Evolutionary conservation across 345 rosid species (phyloP).

Genomic region (Citrus unshiu): DNA sequence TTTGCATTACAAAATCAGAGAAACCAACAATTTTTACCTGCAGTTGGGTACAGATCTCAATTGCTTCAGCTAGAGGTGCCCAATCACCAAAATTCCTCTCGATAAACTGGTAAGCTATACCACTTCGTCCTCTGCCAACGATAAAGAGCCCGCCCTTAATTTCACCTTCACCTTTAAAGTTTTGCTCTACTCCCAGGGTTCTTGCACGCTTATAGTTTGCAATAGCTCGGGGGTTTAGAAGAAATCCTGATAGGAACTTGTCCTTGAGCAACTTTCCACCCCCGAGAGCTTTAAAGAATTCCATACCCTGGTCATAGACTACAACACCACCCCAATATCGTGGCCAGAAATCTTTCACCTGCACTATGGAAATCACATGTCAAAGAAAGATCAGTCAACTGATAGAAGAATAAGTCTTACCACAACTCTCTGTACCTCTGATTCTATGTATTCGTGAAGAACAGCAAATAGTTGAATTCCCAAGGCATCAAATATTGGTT

Average conservation of each 20-base stretch:
- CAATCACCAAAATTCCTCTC: slow-evolving; percentile 74
- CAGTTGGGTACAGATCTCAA: slow-evolving; percentile 45
- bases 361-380: slow-evolving; percentile 5
- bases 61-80: slow-evolving; percentile 58
- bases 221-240: slow-evolving; percentile 60
- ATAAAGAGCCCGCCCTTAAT: slow-evolving; percentile 63
- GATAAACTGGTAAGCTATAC: slow-evolving; percentile 59
- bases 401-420: not conserved
- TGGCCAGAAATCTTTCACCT: slow-evolving; percentile 72
- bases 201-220: slow-evolving; percentile 65
- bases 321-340: slow-evolving; percentile 66
- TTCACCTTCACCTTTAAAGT: slow-evolving; percentile 61
- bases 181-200: slow-evolving; percentile 42
- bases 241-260: slow-evolving; percentile 57
- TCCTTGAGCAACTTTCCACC: slow-evolving; percentile 60
- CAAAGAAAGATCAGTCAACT: slow-evolving; percentile 7
- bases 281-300: slow-evolving; percentile 64
- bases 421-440: slow-evolving; percentile 44
- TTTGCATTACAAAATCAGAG: not conserved
- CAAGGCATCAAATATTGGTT: slow-evolving; percentile 59
- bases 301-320: slow-evolving; percentile 43
- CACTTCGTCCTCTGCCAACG: slow-evolving; percentile 47
- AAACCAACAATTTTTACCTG: slow-evolving; percentile 35
- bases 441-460: slow-evolving; percentile 60
- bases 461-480: slow-evolving; percentile 55